Evolutionary conservation across 2,329 filamentous ascomycete genomes (phyloP).

Genomic region (Xylaria sp.): DNA sequence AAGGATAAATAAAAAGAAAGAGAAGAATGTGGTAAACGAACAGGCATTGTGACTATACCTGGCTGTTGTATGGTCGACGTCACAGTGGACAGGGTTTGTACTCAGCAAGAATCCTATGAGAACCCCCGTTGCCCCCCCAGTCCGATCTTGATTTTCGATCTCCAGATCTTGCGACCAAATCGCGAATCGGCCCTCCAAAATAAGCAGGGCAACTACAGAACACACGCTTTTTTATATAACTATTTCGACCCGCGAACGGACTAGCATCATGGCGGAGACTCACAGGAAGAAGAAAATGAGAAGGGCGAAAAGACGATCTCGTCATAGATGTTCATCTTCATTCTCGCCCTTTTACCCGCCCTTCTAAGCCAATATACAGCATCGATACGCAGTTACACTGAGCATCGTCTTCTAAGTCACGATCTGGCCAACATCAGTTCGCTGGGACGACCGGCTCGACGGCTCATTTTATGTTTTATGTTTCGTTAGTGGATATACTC

Average conservation of each 20-base stretch:
- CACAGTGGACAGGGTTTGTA: slow-evolving; percentile 32
- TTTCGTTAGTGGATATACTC: background rate
- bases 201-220: slow-evolving; percentile 11
- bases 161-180: slow-evolving; percentile 35
- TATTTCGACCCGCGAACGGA: slow-evolving; percentile 16
- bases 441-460: slow-evolving; percentile 1
- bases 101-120: background rate
- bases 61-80: slow-evolving; percentile 26
- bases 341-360: background rate
- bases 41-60: slow-evolving; percentile 2
- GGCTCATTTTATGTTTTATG: slow-evolving; percentile 20
- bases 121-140: background rate
- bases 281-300: slow-evolving; percentile 3
- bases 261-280: slow-evolving; percentile 24
- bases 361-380: slow-evolving; percentile 2
- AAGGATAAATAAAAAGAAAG: background rate
- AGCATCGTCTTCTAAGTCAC: slow-evolving; percentile 8
- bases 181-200: slow-evolving; percentile 34
- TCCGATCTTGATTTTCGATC: slow-evolving; percentile 43
- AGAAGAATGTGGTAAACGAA: background rate
- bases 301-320: background rate
- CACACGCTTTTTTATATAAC: slow-evolving; percentile 17
- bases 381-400: background rate
- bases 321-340: background rate
- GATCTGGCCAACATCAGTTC: slow-evolving; percentile 7